Percentiles rank a stretch among this genome's conserved stretches.
Evolutionary conservation across 2,329 filamentous ascomycete genomes (phyloP).

Genomic region (Trichoderma pleuroti): DNA sequence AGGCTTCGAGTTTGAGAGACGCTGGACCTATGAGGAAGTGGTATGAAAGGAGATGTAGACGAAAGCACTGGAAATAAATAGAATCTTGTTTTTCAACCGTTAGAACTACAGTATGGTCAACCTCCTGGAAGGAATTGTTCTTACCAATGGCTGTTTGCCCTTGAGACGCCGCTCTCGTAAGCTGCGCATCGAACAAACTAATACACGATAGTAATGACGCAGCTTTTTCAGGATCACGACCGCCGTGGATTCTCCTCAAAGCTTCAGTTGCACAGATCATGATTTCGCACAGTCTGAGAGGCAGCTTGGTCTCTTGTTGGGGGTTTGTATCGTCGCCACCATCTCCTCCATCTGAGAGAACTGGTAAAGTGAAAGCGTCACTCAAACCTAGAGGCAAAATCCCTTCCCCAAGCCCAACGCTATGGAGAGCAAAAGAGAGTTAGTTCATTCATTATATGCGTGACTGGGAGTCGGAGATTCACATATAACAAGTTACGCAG

Average conservation of each 20-base stretch:
- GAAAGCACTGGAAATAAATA: slow-evolving; percentile 1
- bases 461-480: slow-evolving; percentile 8
- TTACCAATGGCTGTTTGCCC: background rate
- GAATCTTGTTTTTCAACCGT: background rate
- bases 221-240: background rate
- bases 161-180: background rate
- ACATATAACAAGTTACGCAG: slow-evolving; percentile 30
- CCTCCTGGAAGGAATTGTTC: background rate
- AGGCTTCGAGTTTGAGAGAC: slow-evolving; percentile 6
- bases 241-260: background rate
- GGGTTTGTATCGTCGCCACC: background rate
- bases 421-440: background rate
- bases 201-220: background rate
- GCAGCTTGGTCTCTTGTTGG: background rate
- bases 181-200: slow-evolving; percentile 5
- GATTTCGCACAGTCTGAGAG: slow-evolving; percentile 1
- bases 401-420: slow-evolving; percentile 1
- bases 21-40: slow-evolving; percentile 1
- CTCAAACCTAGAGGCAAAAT: background rate
- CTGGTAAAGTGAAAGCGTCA: background rate
- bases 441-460: background rate
- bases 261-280: slow-evolving; percentile 13
- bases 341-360: background rate
- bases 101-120: background rate
- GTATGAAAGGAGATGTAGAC: slow-evolving; percentile 1